Base-by-base conservation (phyloP, 164 flowering plant genomes). In the Nymphaea thermarum region DNA sequence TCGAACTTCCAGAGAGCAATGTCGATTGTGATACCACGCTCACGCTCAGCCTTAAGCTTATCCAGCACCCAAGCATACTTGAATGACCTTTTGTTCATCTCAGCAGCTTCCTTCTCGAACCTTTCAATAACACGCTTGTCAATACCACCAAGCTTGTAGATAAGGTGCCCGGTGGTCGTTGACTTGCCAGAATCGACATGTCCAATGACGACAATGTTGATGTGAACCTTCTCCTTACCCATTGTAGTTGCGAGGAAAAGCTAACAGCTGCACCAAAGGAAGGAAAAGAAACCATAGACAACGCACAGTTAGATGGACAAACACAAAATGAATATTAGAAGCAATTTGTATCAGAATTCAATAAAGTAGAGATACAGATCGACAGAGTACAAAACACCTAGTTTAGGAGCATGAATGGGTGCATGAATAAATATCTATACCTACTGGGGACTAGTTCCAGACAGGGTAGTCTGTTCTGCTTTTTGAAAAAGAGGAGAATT, bases 121-220 rank as follows among this genome's bases (percentile, higher is more conserved):
- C 76, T 74, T 67, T 74, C 76, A 63, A 74, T 74, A 18, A 74
- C 76, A 70, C 76, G 73, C 76, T 74, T 74, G 70, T 74, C 76
- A 70, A 74, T 74, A 18, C 76, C 76, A n/a, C 76, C 76, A 67
- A 74, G 76, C 72, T 82, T 80, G 83, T 82, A 82, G 71, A 82
- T 82, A 67, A 82, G 70, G 70, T 82, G 85, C 42, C 85, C 85
- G 14, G 85, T 82, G 69, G 85, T 82, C 66, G 85, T 82, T 11
- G 85, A 82, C 77, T 82, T 82, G 14, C 87, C 87, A 59, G 85
- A 82, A 79, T 84, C 85, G 67, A 84, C 87, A 73, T 84, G 87
- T 65, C 87, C 87, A 76, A 84, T 84, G 66, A 84, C 87, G 69
- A 84, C 85, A 71, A 84, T 84, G 80, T 74, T 84, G 63, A 84